Percentiles rank a stretch among this genome's conserved stretches.
Conservation (phyloP, 352 stramenopile genomes). For the Phytophthora parvispora region DNA sequence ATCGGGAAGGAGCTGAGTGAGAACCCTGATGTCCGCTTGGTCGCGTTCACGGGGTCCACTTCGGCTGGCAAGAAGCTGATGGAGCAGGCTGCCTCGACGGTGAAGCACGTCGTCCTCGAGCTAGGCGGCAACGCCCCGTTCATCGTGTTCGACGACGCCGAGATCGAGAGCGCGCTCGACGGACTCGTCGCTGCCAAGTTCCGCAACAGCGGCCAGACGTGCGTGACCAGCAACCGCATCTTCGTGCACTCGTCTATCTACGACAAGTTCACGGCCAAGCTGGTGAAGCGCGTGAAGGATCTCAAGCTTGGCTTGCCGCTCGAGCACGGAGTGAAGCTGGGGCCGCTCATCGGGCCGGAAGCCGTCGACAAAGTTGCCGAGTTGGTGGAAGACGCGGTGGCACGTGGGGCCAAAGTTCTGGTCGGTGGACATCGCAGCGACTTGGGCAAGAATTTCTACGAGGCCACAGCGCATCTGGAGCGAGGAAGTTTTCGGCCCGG, state of each 20-base stretch:
- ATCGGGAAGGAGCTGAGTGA: conserved; percentile 77
- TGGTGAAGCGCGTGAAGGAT: conserved; percentile 62
- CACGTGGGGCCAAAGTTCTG: conserved; percentile 84
- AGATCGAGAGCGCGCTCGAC: conserved; percentile 76
- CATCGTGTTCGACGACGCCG: conserved; percentile 91
- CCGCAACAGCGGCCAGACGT: conserved; percentile 85
- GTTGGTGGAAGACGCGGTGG: conserved; percentile 86
- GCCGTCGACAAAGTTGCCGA: conserved; percentile 85
- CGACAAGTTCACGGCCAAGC: conserved; percentile 87
- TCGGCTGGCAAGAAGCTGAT: conserved; percentile 72
- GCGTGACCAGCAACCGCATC: conserved; percentile 89
- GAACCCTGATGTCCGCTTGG: conserved; percentile 74
- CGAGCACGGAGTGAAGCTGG: conserved; percentile 76
- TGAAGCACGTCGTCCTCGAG: conserved; percentile 83
- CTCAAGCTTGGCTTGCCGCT: conserved; percentile 88
- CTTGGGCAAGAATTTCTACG: conserved; percentile 89
- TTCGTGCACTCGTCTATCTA: conserved; percentile 93
- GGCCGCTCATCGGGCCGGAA: conserved; percentile 92
- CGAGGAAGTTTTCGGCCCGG: conserved; percentile 97
- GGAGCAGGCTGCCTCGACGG: conserved; percentile 60
- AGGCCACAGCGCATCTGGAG: conserved; percentile 87
- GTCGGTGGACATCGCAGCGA: conserved; percentile 70
- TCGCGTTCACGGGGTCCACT: conserved; percentile 88
- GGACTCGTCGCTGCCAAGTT: conserved; percentile 84
- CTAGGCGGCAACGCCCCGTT: conserved; percentile 92